These are phyloP conservation scores for Alternaria sp. DNA, from an alignment of 2,329 filamentous ascomycete species.

Conservation along the genomic window DNA sequence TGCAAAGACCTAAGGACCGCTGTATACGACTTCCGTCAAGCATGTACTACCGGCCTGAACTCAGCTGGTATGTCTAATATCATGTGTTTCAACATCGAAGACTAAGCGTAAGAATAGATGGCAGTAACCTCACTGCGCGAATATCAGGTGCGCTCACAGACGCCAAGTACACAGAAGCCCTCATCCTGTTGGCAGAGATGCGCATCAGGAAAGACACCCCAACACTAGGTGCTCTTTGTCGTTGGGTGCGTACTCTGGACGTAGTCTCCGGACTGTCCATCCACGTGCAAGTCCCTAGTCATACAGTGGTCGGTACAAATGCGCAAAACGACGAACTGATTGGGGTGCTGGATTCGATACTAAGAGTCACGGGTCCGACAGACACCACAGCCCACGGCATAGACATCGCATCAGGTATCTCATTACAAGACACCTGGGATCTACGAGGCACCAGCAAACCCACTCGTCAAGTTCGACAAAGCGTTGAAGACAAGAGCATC, in stretches of 20 bases:
- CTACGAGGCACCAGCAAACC: slow-evolving; percentile 53
- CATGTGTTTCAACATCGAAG: background rate
- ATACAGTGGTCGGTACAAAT: slow-evolving; percentile 34
- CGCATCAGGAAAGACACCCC: slow-evolving; percentile 68
- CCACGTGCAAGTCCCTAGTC: slow-evolving; percentile 52
- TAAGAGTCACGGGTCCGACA: slow-evolving; percentile 67
- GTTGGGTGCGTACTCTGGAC: slow-evolving; percentile 75
- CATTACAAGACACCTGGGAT: slow-evolving; percentile 67
- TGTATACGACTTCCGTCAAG: slow-evolving; percentile 72
- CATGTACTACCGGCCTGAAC: slow-evolving; percentile 71
- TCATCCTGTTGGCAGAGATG: slow-evolving; percentile 72
- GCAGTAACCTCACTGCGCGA: slow-evolving; percentile 69
- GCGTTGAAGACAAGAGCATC: slow-evolving; percentile 62
- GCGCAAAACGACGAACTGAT: slow-evolving; percentile 62
- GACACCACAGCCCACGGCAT: slow-evolving; percentile 52
- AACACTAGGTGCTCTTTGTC: slow-evolving; percentile 71
- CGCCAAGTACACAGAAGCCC: slow-evolving; percentile 69
- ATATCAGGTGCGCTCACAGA: slow-evolving; percentile 71
- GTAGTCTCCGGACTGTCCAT: slow-evolving; percentile 70
- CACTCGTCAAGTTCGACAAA: slow-evolving; percentile 60
- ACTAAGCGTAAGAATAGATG: slow-evolving; percentile 47
- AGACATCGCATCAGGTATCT: slow-evolving; percentile 52
- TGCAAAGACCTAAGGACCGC: slow-evolving; percentile 71
- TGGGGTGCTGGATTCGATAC: slow-evolving; percentile 66
- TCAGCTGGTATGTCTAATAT: slow-evolving; percentile 52